These are phyloP conservation scores for Saitoella complicata DNA, from an alignment of 805 yeast species.

Conservation along the genomic window DNA sequence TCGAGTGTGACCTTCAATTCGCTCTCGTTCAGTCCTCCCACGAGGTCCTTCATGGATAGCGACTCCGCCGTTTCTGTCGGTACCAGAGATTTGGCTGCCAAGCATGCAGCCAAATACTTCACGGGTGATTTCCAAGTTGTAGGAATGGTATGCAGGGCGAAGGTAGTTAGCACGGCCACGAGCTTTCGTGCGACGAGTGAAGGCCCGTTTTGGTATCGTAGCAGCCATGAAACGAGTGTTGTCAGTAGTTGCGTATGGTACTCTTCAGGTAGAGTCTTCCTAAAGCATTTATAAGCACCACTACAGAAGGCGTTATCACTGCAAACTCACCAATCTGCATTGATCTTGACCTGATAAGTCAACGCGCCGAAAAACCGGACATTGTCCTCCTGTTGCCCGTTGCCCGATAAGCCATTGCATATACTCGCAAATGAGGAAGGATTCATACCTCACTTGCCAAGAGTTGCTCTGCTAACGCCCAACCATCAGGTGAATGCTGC, in stretches of 20 bases:
- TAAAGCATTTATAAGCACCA: not conserved
- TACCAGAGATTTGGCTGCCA: no score
- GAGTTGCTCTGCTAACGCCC: conserved; percentile 39
- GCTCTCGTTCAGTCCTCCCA: no score
- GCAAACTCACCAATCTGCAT: conserved; percentile 14
- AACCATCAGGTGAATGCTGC: conserved; percentile 43
- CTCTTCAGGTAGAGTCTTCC: conserved; percentile 6
- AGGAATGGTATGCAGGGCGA: no score
- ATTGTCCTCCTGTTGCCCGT: conserved; percentile 15
- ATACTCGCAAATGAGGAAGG: no score
- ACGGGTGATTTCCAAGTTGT: no score
- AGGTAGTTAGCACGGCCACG: conserved; percentile 2
- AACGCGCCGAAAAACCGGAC: conserved; percentile 64
- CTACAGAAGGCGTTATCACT: not conserved
- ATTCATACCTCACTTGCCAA: conserved; percentile 16
- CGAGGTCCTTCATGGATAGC: no score
- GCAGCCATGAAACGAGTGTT: conserved; percentile 8
- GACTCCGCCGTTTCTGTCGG: no score
- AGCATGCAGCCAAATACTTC: no score
- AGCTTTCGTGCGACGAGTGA: conserved; percentile 9
- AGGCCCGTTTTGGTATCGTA: conserved; percentile 6
- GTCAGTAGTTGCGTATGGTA: conserved; percentile 1
- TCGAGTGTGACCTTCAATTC: no score
- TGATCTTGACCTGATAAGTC: conserved; percentile 52
- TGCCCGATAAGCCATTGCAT: no score